These are phyloP conservation scores for Neocucurbitaria cava DNA, from an alignment of 2,329 filamentous ascomycete species.

Conservation along the genomic window DNA sequence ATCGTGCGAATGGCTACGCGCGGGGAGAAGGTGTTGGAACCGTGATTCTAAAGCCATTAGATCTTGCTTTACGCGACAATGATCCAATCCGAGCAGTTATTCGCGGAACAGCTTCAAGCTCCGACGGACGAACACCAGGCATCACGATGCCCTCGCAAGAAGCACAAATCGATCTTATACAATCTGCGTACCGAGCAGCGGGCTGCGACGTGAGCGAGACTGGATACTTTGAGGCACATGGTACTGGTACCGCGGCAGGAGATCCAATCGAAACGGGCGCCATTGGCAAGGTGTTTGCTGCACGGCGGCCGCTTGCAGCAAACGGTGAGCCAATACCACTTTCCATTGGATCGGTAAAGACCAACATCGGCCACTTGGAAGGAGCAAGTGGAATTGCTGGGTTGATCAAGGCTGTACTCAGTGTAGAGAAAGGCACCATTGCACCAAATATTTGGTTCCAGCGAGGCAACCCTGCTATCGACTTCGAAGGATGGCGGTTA, in stretches of 20 bases:
- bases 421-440: constrained; percentile 47
- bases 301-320: constrained; percentile 6
- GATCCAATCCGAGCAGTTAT: constrained; percentile 41
- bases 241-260: constrained; percentile 38
- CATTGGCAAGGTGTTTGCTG: constrained; percentile 11
- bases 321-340: constrained; percentile 11
- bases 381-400: constrained; percentile 48
- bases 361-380: constrained; percentile 54
- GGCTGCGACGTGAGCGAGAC: constrained; percentile 38
- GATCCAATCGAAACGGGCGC: constrained; percentile 26
- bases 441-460: constrained; percentile 33
- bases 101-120: constrained; percentile 30
- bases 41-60: constrained; percentile 35
- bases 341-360: constrained; percentile 35
- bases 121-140: constrained; percentile 23
- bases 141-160: constrained; percentile 49
- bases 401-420: constrained; percentile 49
- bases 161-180: constrained; percentile 47
- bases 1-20: constrained; percentile 67
- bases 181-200: constrained; percentile 46
- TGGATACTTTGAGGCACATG: constrained; percentile 34
- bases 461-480: constrained; percentile 18
- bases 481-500: constrained; percentile 15
- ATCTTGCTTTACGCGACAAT: constrained; percentile 22
- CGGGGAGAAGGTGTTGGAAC: constrained; percentile 64